Base-by-base conservation (phyloP, 345 rosid species). In the Angophora floribunda region DNA sequence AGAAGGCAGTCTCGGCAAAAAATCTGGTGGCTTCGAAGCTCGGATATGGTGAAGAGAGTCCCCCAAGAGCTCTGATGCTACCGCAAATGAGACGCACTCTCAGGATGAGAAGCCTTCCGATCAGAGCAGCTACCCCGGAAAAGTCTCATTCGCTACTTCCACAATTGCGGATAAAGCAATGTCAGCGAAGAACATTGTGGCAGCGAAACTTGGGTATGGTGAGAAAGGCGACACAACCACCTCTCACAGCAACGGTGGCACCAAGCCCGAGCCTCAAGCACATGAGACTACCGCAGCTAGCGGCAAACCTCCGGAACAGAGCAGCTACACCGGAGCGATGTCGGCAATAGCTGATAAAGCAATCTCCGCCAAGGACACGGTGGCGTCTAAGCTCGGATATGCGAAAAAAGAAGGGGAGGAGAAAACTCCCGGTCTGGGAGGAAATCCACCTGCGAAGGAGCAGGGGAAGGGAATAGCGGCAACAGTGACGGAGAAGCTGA, bases 161-260 rank as follows among this genome's bases (percentile, higher is more conserved):
- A 92, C 88, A 12, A 90, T 94, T 22, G 90, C 93, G 2, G 94
- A 90, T 51, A 95, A 89, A 88, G 94, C 94, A n/a, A 80, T 90
- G 52, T 89, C 92, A 1, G 96, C 95, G 1, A 94, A 91, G 67
- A 91, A 95, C 87, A 89, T 89, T 16, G 93, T 95, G 6, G 94
- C 94, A 51, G 94, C 95, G 4, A 95, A 93, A 86, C 94, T 97
- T 30, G 96, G 98, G 32, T 94, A 93, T 86, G 92, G 85, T 11
- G 90, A 88, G 88, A n/a, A 87, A 67, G 89, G 84, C 24, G 15
- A 75, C 49, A 10, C 84, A 6, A 41, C 14, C 14, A 75, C 49
- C 28, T 41, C 28, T 41, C 28, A 41, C 84, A 1, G 41, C 26
- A 10, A 61, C 28, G 30, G 85, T 15, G 70, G 30, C 15, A n/a